Conservation (phyloP, 805 yeast genomes). For the Grigorovia jiainica region DNA sequence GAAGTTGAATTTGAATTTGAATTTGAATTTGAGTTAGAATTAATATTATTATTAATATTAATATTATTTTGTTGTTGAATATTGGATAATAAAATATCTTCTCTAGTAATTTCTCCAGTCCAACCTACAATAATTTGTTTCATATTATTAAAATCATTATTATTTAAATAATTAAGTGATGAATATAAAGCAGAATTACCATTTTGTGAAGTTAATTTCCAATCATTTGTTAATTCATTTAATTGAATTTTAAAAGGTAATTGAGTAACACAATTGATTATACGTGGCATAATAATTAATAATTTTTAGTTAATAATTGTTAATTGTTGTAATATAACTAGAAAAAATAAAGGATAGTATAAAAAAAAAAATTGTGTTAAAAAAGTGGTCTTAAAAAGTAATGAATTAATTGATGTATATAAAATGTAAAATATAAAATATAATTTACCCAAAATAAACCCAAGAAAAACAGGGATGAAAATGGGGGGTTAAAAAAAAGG, state of each 20-base stretch:
- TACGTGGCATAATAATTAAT: constrained; percentile 13
- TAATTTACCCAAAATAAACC: too few species aligned
- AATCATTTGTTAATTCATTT: constrained; percentile 27
- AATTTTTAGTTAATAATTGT: neutral
- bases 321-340: too few species aligned
- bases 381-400: too few species aligned
- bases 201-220: constrained; percentile 56
- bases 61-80: neutral
- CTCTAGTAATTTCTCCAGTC: constrained; percentile 73
- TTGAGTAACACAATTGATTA: constrained; percentile 30
- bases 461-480: too few species aligned
- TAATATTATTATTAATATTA: neutral
- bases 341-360: too few species aligned
- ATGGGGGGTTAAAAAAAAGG: too few species aligned
- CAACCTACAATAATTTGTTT: constrained; percentile 85
- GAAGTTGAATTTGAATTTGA: too few species aligned
- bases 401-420: too few species aligned
- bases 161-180: constrained; percentile 50
- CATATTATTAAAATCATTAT: constrained; percentile 55
- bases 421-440: too few species aligned
- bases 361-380: too few species aligned
- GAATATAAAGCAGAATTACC: constrained; percentile 84
- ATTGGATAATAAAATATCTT: constrained; percentile 1
- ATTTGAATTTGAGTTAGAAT: too few species aligned
- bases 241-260: constrained; percentile 27